Percentiles rank a stretch among this genome's conserved stretches.
Conservation (phyloP, 768 basidiomycete genomes). For the Asterophora parasitica region DNA sequence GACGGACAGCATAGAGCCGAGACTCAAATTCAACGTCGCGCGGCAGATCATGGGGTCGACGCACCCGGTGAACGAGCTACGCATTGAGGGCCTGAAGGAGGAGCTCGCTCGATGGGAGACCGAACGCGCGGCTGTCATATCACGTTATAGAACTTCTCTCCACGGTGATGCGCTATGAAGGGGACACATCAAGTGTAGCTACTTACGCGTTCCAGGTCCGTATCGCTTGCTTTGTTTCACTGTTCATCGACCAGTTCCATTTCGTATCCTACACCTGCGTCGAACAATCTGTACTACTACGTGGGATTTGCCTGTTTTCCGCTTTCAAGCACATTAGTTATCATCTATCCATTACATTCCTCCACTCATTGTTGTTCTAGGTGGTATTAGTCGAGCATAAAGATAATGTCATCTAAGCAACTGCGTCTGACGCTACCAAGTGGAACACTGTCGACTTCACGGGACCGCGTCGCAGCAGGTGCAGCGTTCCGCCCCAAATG, state of each 20-base stretch:
- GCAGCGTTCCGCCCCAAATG: too few species aligned
- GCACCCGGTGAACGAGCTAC: slow-evolving; percentile 67
- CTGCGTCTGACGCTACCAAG: too few species aligned
- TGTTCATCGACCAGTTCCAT: neutral
- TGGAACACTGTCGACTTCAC: too few species aligned
- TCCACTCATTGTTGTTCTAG: too few species aligned
- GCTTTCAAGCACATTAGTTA: too few species aligned
- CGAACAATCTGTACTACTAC: neutral
- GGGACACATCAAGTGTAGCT: neutral
- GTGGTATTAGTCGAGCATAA: too few species aligned
- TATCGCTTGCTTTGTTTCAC: neutral
- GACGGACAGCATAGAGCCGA: slow-evolving; percentile 16
- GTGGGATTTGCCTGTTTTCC: neutral
- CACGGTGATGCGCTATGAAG: neutral
- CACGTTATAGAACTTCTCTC: neutral
- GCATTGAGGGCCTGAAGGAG: slow-evolving; percentile 53
- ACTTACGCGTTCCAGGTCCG: neutral
- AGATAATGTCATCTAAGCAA: too few species aligned
- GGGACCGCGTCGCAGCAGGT: too few species aligned
- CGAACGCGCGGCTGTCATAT: slow-evolving; percentile 32
- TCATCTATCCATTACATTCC: too few species aligned
- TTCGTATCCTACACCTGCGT: too few species aligned
- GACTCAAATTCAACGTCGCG: slow-evolving; percentile 22
- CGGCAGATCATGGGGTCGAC: slow-evolving; percentile 47
- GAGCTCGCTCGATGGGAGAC: slow-evolving; percentile 73